Percentiles rank a stretch among this genome's conserved stretches.
These are phyloP conservation scores for Acanthamoeba castellanii DNA, from an alignment of 208 protist genomes.

Conservation along the genomic window DNA sequence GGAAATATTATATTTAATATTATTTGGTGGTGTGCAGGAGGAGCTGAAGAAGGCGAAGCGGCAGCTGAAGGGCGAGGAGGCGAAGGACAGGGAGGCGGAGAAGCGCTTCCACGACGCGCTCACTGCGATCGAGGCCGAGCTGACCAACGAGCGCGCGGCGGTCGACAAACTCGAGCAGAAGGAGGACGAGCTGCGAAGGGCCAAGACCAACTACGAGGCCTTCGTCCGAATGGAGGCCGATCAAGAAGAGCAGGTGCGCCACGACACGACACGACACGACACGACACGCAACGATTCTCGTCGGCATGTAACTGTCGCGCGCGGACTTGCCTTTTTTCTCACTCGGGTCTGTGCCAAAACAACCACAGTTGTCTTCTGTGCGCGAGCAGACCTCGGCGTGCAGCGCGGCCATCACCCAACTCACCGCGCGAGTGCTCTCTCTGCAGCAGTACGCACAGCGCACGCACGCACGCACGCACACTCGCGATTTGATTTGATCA, in stretches of 20 bases:
- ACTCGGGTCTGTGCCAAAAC: neutral
- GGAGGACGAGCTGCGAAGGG: neutral
- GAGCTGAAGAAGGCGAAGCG: slow-evolving; percentile 13
- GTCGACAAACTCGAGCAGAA: neutral
- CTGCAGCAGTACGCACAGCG: neutral
- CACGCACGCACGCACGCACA: too few relatives aligned
- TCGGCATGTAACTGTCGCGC: too few relatives aligned
- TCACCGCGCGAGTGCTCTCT: neutral
- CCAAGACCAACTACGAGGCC: neutral
- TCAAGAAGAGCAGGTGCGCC: neutral
- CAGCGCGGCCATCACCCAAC: neutral
- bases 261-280: too few relatives aligned
- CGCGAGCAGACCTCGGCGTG: neutral
- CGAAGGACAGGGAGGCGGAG: neutral
- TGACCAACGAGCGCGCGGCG: neutral
- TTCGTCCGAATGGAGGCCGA: neutral
- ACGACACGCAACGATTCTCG: neutral
- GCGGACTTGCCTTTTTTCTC: too few relatives aligned
- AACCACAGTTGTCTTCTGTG: neutral
- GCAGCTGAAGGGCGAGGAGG: neutral
- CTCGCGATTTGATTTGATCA: too few relatives aligned
- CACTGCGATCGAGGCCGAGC: neutral
- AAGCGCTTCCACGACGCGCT: neutral
- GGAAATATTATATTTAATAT: neutral
- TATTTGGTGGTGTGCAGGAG: neutral